Evolutionary conservation across 31 red algal genomes (phyloP), one percentile per base, ranked within the genome.

Genomic region (Odonthalia washingtoniensis): DNA sequence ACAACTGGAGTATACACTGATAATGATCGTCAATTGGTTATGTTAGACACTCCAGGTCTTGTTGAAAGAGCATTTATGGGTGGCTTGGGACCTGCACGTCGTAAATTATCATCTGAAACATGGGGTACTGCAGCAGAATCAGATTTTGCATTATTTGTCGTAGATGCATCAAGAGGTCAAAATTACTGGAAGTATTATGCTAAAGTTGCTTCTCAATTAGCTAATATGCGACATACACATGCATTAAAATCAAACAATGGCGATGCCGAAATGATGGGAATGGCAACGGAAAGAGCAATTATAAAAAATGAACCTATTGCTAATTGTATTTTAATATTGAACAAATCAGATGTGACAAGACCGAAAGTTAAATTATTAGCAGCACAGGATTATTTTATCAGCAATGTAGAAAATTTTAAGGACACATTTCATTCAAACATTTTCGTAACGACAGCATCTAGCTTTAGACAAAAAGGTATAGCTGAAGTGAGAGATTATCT

Each of bases 21-120:
- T 5, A 79, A 30, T 40, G 70, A 81, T 46, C 72, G 84, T 35
- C 94, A 96, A 61, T 68, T 92, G 21, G 78, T 86, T 36, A 63
- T 92, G 31, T 74, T 73, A 49, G 94, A 96, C 52, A 93, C 90
- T 9, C 94, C 94, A 57, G 94, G 94, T 9, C 46, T 96, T 45
- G 46, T 92, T n/a, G 81, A 87, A 63, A 42, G 78, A 18, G 53
- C 74, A 34, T 80, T 82, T 79, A 63, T 82, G 5, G 78, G 61
- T 5, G 32, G 40, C 2, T 70, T 95, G 5, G 79, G 73, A 2
- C 42, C 72, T 2, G 80, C 72, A 43, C 81, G 92, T 30, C 42
- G 73, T 53, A 60, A 79, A 46, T 75, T 94, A 31, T 81, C 79
- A 2, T 78, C 86, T 6, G 43, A 46, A 44, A 87, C 81, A n/a